A percentile compares a stretch with the other conserved stretches of the same genome.
phyloP scores from a whole-genome alignment of 306 rosid species.

The Cercis canadensis region DNA sequence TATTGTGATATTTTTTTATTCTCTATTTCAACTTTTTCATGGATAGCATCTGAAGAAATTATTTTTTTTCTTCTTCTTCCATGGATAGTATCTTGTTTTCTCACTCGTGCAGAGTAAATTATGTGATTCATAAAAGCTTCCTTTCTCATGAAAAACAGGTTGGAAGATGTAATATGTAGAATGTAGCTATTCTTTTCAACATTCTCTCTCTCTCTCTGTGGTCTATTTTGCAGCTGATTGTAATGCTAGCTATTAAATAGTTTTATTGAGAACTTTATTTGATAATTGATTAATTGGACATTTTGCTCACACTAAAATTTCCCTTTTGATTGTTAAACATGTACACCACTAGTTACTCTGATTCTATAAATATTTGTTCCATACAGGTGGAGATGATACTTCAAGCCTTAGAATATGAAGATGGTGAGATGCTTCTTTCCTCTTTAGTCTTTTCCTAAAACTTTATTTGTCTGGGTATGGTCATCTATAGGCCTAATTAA shows the following conservation, averaged over 20 bases:
- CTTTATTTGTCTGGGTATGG: background rate
- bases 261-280: conserved; percentile 24
- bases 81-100: too few relatives aligned
- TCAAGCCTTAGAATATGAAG: conserved; percentile 89
- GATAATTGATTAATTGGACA: conserved; percentile 3
- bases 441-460: background rate
- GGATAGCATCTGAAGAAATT: background rate
- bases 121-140: background rate
- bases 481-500: background rate
- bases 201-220: background rate
- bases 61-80: too few relatives aligned
- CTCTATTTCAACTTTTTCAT: background rate
- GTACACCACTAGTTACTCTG: conserved; percentile 21
- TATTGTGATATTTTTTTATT: conserved; percentile 21
- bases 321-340: background rate
- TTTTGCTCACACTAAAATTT: background rate
- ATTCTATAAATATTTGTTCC: conserved; percentile 31
- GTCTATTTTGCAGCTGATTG: background rate
- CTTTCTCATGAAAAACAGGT: background rate
- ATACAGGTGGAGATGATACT: conserved; percentile 90
- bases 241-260: conserved; percentile 3
- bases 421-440: conserved; percentile 53
- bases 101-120: background rate
- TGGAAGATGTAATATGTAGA: background rate
- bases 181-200: too few relatives aligned